Evolutionary conservation across 2,329 filamentous ascomycete species (phyloP).

Genomic region (Colletotrichum cereale): DNA sequence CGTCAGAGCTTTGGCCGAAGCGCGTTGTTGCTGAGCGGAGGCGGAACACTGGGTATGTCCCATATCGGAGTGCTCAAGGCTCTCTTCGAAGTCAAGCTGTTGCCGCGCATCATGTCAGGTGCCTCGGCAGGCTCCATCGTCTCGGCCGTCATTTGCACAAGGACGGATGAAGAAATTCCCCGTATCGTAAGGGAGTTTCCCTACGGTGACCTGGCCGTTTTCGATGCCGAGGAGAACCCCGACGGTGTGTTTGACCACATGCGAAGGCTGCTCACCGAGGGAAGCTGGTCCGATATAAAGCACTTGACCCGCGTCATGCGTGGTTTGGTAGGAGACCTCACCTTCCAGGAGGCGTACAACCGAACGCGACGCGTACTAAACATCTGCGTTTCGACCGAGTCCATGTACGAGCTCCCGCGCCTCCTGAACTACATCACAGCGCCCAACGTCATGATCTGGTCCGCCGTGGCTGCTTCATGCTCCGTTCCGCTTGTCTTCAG

Average conservation of each 20-base stretch:
- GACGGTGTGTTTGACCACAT: constrained; percentile 78
- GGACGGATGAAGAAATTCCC: constrained; percentile 83
- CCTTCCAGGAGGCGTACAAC: constrained; percentile 96
- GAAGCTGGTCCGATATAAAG: constrained; percentile 86
- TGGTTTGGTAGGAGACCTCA: constrained; percentile 85
- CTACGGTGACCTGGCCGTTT: constrained; percentile 84
- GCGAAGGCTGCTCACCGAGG: constrained; percentile 81
- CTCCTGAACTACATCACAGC: constrained; percentile 94
- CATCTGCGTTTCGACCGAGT: constrained; percentile 91
- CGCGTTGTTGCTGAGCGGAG: constrained; percentile 85
- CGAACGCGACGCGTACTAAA: constrained; percentile 93
- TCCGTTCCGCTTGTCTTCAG: constrained; percentile 91
- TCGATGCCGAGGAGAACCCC: constrained; percentile 70
- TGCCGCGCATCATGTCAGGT: constrained; percentile 89
- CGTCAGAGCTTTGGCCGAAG: constrained; percentile 88
- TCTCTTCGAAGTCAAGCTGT: constrained; percentile 78
- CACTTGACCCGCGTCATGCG: constrained; percentile 87
- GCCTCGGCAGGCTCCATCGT: constrained; percentile 91
- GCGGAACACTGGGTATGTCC: constrained; percentile 91
- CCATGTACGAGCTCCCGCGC: constrained; percentile 86
- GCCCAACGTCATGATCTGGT: constrained; percentile 96
- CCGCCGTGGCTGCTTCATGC: constrained; percentile 94
- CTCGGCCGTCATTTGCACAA: constrained; percentile 81
- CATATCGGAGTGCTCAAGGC: constrained; percentile 90
- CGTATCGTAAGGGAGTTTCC: constrained; percentile 77